Base-by-base conservation (phyloP, 1,139 yeast species). In the Pichia cactophila region DNA sequence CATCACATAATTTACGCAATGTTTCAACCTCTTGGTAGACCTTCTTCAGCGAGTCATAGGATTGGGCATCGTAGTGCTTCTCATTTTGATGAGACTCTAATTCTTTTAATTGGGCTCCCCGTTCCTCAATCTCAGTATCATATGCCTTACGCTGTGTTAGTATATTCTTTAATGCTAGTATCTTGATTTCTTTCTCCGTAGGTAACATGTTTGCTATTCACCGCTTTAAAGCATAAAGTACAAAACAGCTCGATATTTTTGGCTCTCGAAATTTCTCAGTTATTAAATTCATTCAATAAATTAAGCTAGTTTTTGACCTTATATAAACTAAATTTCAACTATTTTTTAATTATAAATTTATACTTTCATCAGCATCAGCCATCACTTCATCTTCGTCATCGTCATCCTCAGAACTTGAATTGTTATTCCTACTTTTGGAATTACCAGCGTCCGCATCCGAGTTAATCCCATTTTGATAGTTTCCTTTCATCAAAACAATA, bases 61-160 rank as follows among this genome's bases (percentile, higher is more conserved):
- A 88, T 62, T 86, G 87, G 51, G 31, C 20, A 7, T 52, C 58
- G 33, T 55, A 57, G 36, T 56, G 53, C 2, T 48, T 46, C 16
- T 72, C 68, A 1, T 65, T 55, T 44, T 68, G 65, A 20, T 68
- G 54, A 4, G 4, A 12, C 46, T 73, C 76, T 64, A 79, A 66
- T 46, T 62, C 68, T 5, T 67, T 67, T 16, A 83, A 75, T 49
- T 69, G 70, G 14, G 65, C 66, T 12, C 82, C 75, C 50, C 69
- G 70, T n/a, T 66, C 63, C 43, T 76, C 73, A 36, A 80, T 73
- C 61, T 89, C 96, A 52, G 75, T 72, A 46, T 74, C 69, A 63
- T 88, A 89, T 42, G 81, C 70, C 16, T 63, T 62, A 57, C 83
- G 81, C 63, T 89, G 97, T 59, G 87, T 87, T 48, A 84, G 61